Evolutionary conservation across 768 basidiomycete genomes (phyloP).

Genomic region (Symmetrospora coprosmae): DNA sequence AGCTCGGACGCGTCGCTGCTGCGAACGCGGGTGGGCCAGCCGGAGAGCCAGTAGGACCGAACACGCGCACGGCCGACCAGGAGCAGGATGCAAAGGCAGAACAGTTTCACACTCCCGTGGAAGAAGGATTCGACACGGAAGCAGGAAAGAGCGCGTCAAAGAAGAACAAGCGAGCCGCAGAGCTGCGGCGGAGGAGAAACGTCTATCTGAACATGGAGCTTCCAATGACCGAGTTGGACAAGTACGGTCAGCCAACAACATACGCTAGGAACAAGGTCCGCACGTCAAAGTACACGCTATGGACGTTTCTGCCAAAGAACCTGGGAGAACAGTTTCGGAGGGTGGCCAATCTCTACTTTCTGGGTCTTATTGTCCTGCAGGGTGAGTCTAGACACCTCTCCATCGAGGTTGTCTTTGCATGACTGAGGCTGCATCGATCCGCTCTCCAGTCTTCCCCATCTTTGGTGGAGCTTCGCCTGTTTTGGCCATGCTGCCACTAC

Average conservation of each 20-base stretch:
- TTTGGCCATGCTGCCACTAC: slow-evolving; percentile 66
- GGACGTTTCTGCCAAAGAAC: slow-evolving; percentile 41
- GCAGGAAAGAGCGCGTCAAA: slow-evolving; percentile 41
- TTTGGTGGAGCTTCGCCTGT: slow-evolving; percentile 77
- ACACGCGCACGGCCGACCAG: slow-evolving; percentile 15
- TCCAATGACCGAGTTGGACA: slow-evolving; percentile 51
- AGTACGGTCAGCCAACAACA: slow-evolving; percentile 54
- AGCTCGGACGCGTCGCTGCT: no score
- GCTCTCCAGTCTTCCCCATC: slow-evolving; percentile 64
- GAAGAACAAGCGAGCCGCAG: slow-evolving; percentile 35
- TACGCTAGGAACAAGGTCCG: slow-evolving; percentile 88
- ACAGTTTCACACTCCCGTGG: slow-evolving; percentile 1
- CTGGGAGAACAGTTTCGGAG: slow-evolving; percentile 85
- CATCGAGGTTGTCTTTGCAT: neutral
- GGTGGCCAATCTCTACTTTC: slow-evolving; percentile 83
- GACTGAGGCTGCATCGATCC: no score
- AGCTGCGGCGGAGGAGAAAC: slow-evolving; percentile 47
- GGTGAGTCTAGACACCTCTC: slow-evolving; percentile 39
- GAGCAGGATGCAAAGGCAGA: slow-evolving; percentile 23
- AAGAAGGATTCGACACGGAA: slow-evolving; percentile 19
- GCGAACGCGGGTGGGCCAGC: no score
- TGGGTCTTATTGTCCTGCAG: slow-evolving; percentile 44
- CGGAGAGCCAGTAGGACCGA: no score
- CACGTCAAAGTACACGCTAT: slow-evolving; percentile 41
- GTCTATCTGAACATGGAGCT: slow-evolving; percentile 67